Percentiles rank a stretch among this genome's conserved stretches.
phyloP scores from a whole-genome alignment of 441 rosid species.

The Daphne laureola region DNA sequence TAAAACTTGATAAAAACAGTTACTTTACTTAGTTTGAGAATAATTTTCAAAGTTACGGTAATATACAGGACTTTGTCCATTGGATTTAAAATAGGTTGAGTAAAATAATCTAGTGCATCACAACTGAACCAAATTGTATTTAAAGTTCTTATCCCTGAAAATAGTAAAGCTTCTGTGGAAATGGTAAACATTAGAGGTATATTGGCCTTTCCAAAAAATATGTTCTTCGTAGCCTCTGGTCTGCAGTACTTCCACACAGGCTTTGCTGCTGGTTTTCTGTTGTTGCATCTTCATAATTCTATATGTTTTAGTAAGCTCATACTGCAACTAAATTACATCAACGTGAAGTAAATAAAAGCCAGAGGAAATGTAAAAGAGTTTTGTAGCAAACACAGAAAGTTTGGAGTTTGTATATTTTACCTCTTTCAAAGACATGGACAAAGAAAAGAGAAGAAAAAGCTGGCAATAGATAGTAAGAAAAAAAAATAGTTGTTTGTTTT shows the following conservation, averaged over 20 bases:
- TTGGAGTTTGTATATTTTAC: conserved; percentile 20
- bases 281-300: conserved; percentile 64
- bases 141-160: too few relatives aligned
- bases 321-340: conserved; percentile 28
- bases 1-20: too few relatives aligned
- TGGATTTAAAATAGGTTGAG: too few relatives aligned
- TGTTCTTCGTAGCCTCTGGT: conserved; percentile 33
- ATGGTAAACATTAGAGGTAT: conserved; percentile 50
- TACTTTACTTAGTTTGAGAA: too few relatives aligned
- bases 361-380: neutral
- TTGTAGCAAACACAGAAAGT: neutral
- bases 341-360: neutral
- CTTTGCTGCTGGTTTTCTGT: conserved; percentile 34
- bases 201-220: conserved; percentile 41
- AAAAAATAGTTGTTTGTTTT: too few relatives aligned
- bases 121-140: too few relatives aligned
- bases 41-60: too few relatives aligned
- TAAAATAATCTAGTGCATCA: too few relatives aligned
- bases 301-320: conserved; percentile 51
- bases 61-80: too few relatives aligned
- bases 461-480: too few relatives aligned
- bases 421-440: conserved; percentile 65
- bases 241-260: conserved; percentile 54
- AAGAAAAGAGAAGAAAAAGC: too few relatives aligned
- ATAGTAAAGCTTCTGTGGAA: conserved; percentile 40